phyloP scores from a whole-genome alignment of 2,329 filamentous ascomycete genomes.

The Blumeria hordei region DNA sequence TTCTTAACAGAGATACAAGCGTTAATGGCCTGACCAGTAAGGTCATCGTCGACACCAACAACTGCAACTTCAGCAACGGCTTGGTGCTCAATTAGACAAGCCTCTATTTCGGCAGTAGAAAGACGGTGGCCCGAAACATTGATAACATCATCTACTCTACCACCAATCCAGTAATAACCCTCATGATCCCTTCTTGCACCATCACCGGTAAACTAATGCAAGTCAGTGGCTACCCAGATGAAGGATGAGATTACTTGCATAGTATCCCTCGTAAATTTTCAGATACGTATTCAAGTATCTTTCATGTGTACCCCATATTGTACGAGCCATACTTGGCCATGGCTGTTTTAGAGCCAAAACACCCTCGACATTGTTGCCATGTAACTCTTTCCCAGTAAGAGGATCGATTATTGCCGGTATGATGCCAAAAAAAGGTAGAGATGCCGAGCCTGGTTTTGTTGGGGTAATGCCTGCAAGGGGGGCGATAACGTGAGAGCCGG shows the following conservation, averaged over 20 bases:
- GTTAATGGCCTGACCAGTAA: conserved; percentile 92
- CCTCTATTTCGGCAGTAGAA: conserved; percentile 94
- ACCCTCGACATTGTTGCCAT: conserved; percentile 73
- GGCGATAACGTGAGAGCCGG: conserved; percentile 85
- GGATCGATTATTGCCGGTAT: conserved; percentile 96
- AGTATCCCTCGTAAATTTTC: conserved; percentile 94
- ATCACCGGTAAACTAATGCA: conserved; percentile 57
- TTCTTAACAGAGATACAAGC: conserved; percentile 90
- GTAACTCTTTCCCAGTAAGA: conserved; percentile 76
- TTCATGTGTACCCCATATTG: conserved; percentile 93
- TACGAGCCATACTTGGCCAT: conserved; percentile 96
- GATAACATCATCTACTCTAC: conserved; percentile 93
- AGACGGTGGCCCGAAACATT: conserved; percentile 93
- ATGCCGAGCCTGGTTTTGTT: conserved; percentile 89
- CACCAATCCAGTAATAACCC: conserved; percentile 98
- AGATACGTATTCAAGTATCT: conserved; percentile 97
- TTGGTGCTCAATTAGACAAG: conserved; percentile 78
- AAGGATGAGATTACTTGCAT: conserved; percentile 33
- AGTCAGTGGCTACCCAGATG: conserved; percentile 4
- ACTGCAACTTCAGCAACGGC: conserved; percentile 84
- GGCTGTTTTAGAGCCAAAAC: conserved; percentile 81
- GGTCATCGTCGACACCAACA: conserved; percentile 76
- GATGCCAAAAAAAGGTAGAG: conserved; percentile 92
- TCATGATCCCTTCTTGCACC: conserved; percentile 91
- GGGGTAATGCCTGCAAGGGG: conserved; percentile 82